These are phyloP conservation scores for Leccinum uliginosum DNA, from an alignment of 768 basidiomycete species.

Conservation along the genomic window DNA sequence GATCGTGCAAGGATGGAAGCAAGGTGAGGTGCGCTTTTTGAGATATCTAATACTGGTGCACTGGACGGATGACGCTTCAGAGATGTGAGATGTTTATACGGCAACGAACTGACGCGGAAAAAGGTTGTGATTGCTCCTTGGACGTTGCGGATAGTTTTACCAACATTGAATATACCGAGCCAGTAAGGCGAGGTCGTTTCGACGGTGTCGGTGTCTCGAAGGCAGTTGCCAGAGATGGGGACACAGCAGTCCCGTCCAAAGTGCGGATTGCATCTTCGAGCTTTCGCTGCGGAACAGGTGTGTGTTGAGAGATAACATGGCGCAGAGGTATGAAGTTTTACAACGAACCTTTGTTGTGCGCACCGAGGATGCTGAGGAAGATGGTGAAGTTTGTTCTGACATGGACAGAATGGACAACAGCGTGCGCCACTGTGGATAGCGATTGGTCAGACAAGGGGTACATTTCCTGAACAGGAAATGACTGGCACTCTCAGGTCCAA, in stretches of 20 bases:
- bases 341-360: conserved; percentile 42
- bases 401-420: not conserved
- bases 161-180: conserved; percentile 71
- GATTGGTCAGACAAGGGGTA: not conserved
- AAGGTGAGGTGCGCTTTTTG: conserved; percentile 65
- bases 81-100: not conserved
- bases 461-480: not conserved
- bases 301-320: not conserved
- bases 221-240: conserved; percentile 27
- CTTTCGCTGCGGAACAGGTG: conserved; percentile 51
- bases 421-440: not conserved
- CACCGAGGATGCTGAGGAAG: conserved; percentile 19
- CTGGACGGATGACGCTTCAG: conserved; percentile 1
- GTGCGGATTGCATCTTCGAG: conserved; percentile 75
- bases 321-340: not conserved
- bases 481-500: too few species aligned
- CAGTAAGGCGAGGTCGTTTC: conserved; percentile 51
- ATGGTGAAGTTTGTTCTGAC: conserved; percentile 12
- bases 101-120: conserved; percentile 15
- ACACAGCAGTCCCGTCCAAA: conserved; percentile 59
- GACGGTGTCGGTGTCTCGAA: conserved; percentile 37
- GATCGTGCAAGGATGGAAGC: conserved; percentile 68
- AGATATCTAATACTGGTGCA: conserved; percentile 27
- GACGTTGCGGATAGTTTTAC: conserved; percentile 71
- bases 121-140: conserved; percentile 39